These are phyloP conservation scores for Dissophora globulifera DNA, from an alignment of 192 early-diverging fungal species.

Conservation along the genomic window DNA sequence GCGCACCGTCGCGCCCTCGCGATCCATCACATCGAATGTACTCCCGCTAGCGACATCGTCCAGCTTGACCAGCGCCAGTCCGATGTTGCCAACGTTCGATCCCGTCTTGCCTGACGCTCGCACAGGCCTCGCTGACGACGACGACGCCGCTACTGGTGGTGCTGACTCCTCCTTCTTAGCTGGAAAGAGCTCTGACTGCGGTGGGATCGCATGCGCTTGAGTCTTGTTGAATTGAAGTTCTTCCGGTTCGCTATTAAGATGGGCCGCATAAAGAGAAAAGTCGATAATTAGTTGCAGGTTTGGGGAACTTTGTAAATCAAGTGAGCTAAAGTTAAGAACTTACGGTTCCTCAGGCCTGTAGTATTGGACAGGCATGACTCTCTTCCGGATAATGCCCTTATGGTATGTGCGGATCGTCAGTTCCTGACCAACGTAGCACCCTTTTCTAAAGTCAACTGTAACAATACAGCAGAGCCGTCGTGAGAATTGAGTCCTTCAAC, in stretches of 20 bases:
- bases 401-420: slow-evolving; percentile 97
- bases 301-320: no score
- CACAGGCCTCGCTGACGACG: slow-evolving; percentile 42
- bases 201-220: slow-evolving; percentile 27
- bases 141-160: slow-evolving; percentile 33
- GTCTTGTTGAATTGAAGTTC: slow-evolving; percentile 26
- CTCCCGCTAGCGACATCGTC: slow-evolving; percentile 67
- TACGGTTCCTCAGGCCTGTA: slow-evolving; percentile 60
- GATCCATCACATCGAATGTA: slow-evolving; percentile 49
- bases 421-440: slow-evolving; percentile 98
- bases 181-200: slow-evolving; percentile 38
- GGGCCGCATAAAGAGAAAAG: no score
- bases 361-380: slow-evolving; percentile 85
- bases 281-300: no score
- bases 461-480: not conserved
- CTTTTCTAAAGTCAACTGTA: slow-evolving; percentile 94
- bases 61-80: slow-evolving; percentile 86
- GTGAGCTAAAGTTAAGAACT: slow-evolving; percentile 11
- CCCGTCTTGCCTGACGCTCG: slow-evolving; percentile 74
- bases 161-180: slow-evolving; percentile 16
- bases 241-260: slow-evolving; percentile 51
- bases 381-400: slow-evolving; percentile 92
- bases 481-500: no score
- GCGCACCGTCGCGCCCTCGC: slow-evolving; percentile 33
- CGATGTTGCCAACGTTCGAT: slow-evolving; percentile 78